Base-by-base conservation (phyloP, 495 filamentous ascomycete genomes). In the Podospora australis region DNA sequence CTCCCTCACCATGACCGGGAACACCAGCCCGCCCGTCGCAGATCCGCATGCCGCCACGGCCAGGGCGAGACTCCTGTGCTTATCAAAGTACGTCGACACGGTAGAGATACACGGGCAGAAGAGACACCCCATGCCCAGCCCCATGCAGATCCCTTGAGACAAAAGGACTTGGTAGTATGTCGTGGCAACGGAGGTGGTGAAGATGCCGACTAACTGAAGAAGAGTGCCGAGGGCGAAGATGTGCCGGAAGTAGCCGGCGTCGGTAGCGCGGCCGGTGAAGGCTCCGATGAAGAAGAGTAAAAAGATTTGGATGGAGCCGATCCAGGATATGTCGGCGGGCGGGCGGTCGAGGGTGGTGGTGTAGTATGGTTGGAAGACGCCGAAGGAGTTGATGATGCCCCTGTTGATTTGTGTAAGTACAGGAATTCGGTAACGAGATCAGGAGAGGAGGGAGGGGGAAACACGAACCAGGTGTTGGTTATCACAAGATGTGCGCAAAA, bases 21-120 rank as follows among this genome's bases (percentile, higher is more conserved):
- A 85, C 10, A 87, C 66, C 22, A 86, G 76, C 16, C 83, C 83
- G 2, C 82, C 83, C 1, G 89, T 54, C n/a, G 75, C 79, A 7
- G 76, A 79, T 0, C 86, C 87, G 0, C 78, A 67, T 6, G 80
- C 74, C 48, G 80, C 80, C 20, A 88, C 64, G 1, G 83, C 87
- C 44, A 88, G 69, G 0, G 81, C 87, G 5, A 85, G 71, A 0
- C 84, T 81, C 11, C 82, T 68, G n/a, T 75, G 80, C 4, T 79
- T 70, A 7, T 75, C 73, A 54, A 78, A 79, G 60, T 89, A 90
- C 75, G 81, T 87, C 7, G 79, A 81, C 2, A 77, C 71, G 34
- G 83, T 73, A 9, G 76, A 72, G 43, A 82, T 70, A 2, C 70
- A 71, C 0, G 85, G 79, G 34, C 80, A 80, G 66, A 87, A 87